Percentiles rank a stretch among this genome's conserved stretches.
Evolutionary conservation across 192 early-diverging fungal species (phyloP).

Genomic region (Backusella circina): DNA sequence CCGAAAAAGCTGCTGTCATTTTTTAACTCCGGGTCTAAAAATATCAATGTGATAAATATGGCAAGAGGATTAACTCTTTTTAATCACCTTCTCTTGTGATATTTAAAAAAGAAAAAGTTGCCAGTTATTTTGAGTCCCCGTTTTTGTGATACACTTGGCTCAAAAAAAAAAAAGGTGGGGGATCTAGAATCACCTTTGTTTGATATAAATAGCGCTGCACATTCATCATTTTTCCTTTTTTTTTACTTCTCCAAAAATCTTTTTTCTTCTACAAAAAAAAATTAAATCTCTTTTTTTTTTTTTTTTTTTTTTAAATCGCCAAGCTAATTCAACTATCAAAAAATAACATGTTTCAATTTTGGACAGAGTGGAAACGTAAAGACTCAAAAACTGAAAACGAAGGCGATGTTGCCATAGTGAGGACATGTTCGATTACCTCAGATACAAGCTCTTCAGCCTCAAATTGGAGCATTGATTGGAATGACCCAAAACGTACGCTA

Average conservation of each 20-base stretch:
- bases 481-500: not conserved
- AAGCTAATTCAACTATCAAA: not conserved
- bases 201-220: not conserved
- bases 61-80: not conserved
- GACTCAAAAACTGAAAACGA: not conserved
- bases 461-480: slow-evolving; percentile 17
- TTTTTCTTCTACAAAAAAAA: not conserved
- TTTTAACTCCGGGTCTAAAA: not conserved
- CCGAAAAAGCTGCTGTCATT: not conserved
- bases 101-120: not conserved
- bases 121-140: not conserved
- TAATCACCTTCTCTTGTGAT: not conserved
- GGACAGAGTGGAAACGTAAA: slow-evolving; percentile 16
- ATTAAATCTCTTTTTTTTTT: not conserved
- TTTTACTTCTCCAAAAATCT: not conserved
- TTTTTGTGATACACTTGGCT: not conserved
- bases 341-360: slow-evolving; percentile 15
- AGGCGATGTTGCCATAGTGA: not conserved
- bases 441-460: slow-evolving; percentile 5
- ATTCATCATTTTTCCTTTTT: not conserved
- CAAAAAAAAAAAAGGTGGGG: not conserved
- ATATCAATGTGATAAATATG: not conserved
- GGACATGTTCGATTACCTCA: slow-evolving; percentile 10
- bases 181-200: not conserved
- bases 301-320: not conserved